phyloP scores from a whole-genome alignment of 495 filamentous ascomycete species.

The Penicillium manginii region DNA sequence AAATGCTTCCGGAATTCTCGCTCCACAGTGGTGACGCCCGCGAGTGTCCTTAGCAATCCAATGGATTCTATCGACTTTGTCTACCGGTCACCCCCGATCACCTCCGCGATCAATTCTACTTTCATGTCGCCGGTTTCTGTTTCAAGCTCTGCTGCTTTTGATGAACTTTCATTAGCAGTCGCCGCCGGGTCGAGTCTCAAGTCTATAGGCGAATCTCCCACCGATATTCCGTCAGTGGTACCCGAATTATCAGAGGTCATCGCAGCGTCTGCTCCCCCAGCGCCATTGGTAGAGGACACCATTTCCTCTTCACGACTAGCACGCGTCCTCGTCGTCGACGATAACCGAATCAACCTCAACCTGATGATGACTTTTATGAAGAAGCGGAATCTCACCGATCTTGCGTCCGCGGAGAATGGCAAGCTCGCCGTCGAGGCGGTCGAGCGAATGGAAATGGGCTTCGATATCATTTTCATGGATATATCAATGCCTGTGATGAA shows the following conservation, averaged over 20 bases:
- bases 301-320: constrained; percentile 13
- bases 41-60: constrained; percentile 14
- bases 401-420: constrained; percentile 56
- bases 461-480: constrained; percentile 66
- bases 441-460: constrained; percentile 44
- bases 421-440: constrained; percentile 55
- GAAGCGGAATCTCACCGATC: constrained; percentile 43
- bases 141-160: neutral
- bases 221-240: constrained; percentile 11
- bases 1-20: constrained; percentile 34
- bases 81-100: constrained; percentile 9
- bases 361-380: constrained; percentile 65
- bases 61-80: constrained; percentile 19
- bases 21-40: constrained; percentile 17
- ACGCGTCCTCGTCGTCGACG: constrained; percentile 68
- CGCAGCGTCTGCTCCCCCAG: constrained; percentile 15
- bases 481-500: constrained; percentile 81
- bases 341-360: constrained; percentile 77
- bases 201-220: neutral
- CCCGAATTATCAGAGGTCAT: constrained; percentile 13
- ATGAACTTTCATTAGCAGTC: neutral
- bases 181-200: neutral
- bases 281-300: constrained; percentile 6
- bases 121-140: neutral
- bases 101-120: constrained; percentile 1